phyloP scores from a whole-genome alignment of 805 yeast species.

The Cyberlindnera xylosilytica region DNA sequence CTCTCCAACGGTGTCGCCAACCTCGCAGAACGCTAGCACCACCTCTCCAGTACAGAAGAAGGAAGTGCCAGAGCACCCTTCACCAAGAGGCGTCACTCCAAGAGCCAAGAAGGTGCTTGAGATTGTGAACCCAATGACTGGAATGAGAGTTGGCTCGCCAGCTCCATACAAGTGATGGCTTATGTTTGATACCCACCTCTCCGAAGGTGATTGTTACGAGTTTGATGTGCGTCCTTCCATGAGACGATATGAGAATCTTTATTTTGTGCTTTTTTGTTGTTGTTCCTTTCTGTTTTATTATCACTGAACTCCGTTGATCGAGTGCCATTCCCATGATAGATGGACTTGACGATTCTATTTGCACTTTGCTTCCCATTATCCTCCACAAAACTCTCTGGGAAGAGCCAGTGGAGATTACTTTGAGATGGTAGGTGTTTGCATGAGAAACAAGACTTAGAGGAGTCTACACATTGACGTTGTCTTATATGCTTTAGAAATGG shows the following conservation, averaged over 20 bases:
- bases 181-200: slow-evolving; percentile 1
- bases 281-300: not conserved
- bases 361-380: too few relatives aligned
- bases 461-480: not conserved
- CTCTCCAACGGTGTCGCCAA: slow-evolving; percentile 47
- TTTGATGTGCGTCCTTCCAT: not conserved
- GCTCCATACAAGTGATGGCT: slow-evolving; percentile 28
- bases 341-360: too few relatives aligned
- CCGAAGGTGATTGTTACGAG: not conserved
- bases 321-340: too few relatives aligned
- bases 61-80: slow-evolving; percentile 2
- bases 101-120: slow-evolving; percentile 58
- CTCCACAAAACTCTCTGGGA: too few relatives aligned
- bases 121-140: slow-evolving; percentile 61
- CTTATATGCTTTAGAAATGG: not conserved
- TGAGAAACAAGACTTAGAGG: too few relatives aligned
- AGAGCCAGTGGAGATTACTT: too few relatives aligned
- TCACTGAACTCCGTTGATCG: too few relatives aligned
- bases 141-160: slow-evolving; percentile 53
- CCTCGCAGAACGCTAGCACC: slow-evolving; percentile 25
- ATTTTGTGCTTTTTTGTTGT: too few relatives aligned
- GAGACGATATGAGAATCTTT: too few relatives aligned
- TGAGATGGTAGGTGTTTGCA: too few relatives aligned
- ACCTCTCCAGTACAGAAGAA: slow-evolving; percentile 25
- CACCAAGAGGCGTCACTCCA: slow-evolving; percentile 51